A percentile compares a stretch with the other conserved stretches of the same genome.
phyloP scores from a whole-genome alignment of 139 green algal species.

The Tetradesmus lagerheimii region DNA sequence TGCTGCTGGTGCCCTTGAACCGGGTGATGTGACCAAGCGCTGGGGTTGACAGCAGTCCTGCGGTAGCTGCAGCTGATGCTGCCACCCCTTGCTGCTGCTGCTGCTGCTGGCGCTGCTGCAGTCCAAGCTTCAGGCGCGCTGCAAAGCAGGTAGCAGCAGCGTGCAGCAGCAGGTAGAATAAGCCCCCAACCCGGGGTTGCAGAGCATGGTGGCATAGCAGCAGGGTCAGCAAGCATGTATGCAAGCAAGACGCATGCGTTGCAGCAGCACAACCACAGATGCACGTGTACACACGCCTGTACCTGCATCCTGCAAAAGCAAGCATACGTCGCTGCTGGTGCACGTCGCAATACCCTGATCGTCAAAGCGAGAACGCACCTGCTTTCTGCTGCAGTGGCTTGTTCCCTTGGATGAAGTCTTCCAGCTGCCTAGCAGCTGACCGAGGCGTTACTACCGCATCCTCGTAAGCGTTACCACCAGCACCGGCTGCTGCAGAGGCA shows the following conservation, averaged over 20 bases:
- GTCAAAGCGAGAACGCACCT: not conserved
- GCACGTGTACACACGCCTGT: not conserved
- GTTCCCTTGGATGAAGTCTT: slow-evolving; percentile 15
- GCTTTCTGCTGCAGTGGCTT: slow-evolving; percentile 32
- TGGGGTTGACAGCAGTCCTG: not conserved
- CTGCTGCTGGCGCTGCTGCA: not conserved
- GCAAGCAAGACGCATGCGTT: not conserved
- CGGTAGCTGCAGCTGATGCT: not conserved
- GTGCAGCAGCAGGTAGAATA: not conserved
- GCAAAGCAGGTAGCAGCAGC: not conserved
- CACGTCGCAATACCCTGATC: not conserved
- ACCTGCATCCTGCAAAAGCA: not conserved
- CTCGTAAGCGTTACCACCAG: not conserved
- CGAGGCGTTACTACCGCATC: not conserved
- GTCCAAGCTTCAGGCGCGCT: not conserved
- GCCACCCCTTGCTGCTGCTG: not conserved
- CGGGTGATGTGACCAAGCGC: not conserved
- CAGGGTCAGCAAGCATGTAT: too few relatives aligned
- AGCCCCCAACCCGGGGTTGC: too few relatives aligned
- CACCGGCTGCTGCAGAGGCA: not conserved
- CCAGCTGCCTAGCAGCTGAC: not conserved
- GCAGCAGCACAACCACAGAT: not conserved
- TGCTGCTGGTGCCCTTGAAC: not conserved
- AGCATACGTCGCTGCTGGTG: not conserved
- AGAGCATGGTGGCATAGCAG: too few relatives aligned